Evolutionary conservation across 495 filamentous ascomycete genomes (phyloP), one percentile per base, ranked within the genome.

Genomic region (Neurospora discreta): DNA sequence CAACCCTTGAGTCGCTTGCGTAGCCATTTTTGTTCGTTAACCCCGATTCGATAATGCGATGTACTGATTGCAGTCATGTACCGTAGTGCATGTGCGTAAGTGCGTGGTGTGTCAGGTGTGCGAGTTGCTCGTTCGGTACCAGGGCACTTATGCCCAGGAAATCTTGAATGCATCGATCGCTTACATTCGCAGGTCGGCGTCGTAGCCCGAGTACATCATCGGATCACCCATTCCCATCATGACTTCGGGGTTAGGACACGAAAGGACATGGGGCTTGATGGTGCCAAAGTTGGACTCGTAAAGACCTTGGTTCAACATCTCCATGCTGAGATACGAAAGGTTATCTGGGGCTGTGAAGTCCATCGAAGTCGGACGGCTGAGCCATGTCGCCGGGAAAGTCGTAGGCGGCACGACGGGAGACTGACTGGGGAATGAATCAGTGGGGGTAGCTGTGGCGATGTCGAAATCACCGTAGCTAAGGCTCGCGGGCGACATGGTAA

Each of bases 191-290:
- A 65, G 30, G 26, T 65, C 52, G 33, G 52, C 52, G 52, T 65
- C 52, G 52, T 65, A 65, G 52, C 52, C 52, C 52, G 52, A 65
- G 52, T 65, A 65, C 52, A 85, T 84, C 83, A 85, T 84, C 38
- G 84, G 82, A 67, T 85, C 84, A 20, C 81, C 82, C 72, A 84
- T 79, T n/a, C 83, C 83, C 73, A 84, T 75, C 83, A 85, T 86
- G 23, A 84, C 82, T 69, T 84, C 82, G 9, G 80, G 82, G 70
- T 85, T 83, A 68, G 81, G 77, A 72, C 77, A 79, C 69, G 80
- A 77, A 30, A 85, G 77, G 71, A 81, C 80, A 68, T 82, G 81
- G n/a, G 83, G 83, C 76, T 85, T 85, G 75, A 84, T 79, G 41
- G 81, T 83, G 26, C 82, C 83, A 42, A 83, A 84, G 72, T 79